Base-by-base conservation (phyloP, 2,329 filamentous ascomycete genomes). In the Alternaria ethzedia region DNA sequence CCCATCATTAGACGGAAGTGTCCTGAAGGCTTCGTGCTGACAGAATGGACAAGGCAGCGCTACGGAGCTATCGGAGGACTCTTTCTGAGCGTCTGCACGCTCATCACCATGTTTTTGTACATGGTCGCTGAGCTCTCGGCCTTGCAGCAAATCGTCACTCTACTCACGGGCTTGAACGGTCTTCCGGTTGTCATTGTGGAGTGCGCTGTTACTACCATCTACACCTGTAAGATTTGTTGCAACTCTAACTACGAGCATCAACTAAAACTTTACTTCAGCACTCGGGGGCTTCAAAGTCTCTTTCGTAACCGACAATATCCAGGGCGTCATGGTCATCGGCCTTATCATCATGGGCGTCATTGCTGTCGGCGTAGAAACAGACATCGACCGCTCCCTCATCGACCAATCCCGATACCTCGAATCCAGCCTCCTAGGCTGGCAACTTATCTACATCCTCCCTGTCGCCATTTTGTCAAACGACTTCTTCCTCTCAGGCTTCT, bases 81-180 rank as follows among this genome's bases (percentile, higher is more conserved):
- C 41, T 95, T 92, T 76, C 84, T 96, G 66, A 93, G 91, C 78
- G 86, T 91, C 72, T 84, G 94, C 82, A 94, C 91, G 47, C 84
- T 95, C 54, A 89, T 94, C 54, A 95, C 92, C 1, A 86, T 96
- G 71, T 96, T 95, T 78, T 79, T 96, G 55, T 96, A 95, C 84
- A 95, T 96, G 92, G 89, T 95, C 25, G 88, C 91, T 20, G 92
- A 96, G 82, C 85, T 96, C 46, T 94, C 91, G 9, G 91, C 92
- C 12, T 84, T 96, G 26, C 91, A 93, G 55, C 92, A 95, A 79
- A 92, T 95, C 43, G 85, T 95, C 72, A 90, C 82, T 63, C 86
- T 90, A 9, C 80, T 96, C 70, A 94, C 92, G 0, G 91, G 91
- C 2, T 83, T 96, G 43, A 85, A 94, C 68, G 89, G 89, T 1